Base-by-base conservation (phyloP, 1,284 basidiomycete species). In the Naganishia cerealis region DNA sequence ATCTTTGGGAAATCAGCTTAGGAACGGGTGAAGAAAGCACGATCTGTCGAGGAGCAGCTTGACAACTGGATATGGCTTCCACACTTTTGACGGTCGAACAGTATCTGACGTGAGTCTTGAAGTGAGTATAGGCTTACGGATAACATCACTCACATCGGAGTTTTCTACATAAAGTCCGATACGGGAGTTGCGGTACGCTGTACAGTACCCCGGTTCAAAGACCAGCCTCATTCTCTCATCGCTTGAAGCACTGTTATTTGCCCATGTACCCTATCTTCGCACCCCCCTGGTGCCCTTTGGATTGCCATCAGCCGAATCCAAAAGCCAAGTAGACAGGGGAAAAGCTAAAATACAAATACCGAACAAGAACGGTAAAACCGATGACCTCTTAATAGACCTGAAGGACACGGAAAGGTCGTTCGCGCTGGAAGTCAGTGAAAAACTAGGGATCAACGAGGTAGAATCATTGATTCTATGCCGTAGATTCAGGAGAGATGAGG, bases 401-500 rank as follows among this genome's bases (percentile, higher is more conserved):
- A 29, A 50, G n/a, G 63, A 71, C 3, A 33, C 43, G 5, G 63
- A 68, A 52, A 65, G 29, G 36, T 16, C 40, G 7, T 58, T 67
- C 9, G 70, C 63, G 1, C 15, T 66, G 16, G 66, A 59, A 38
- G 26, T 71, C 42, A 71, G 70, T 38, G 67, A 71, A 13, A 42
- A 57, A 24, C 40, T 71, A 15, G 57, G 50, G 10, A 68, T 71
- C 12, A 63, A 68, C 40, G 67, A 71, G 50, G 63, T 66, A 16
- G 70, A 71, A 62, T 63, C 70, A 29, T 16, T 59, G 9, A 50
- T 71, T 39, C 57, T 71, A 15, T 53, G 56, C 53, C 55, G 52
- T n/a, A 52, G 58, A 24, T 71, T 68, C 46, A 61, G 55, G 42
- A 52, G 36, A n/a, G 69, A 70, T 40, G 68, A 70, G 43, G 33